Evolutionary conservation across 192 early-diverging fungal species (phyloP).

Genomic region (Jimgerdemannia lactiflua): DNA sequence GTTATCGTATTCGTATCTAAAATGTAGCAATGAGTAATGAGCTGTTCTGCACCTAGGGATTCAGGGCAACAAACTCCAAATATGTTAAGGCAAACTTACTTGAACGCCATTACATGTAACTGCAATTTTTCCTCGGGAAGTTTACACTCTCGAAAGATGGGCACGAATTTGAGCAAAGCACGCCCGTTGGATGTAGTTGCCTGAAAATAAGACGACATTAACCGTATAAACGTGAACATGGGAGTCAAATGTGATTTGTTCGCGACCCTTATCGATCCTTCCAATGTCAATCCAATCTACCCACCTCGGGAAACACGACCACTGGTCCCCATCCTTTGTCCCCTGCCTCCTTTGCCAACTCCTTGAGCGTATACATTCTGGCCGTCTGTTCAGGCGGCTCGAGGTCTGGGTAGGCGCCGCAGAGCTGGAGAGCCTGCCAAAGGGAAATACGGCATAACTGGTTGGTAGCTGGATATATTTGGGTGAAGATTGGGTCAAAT

Average conservation of each 20-base stretch:
- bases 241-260: not conserved
- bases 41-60: constrained; percentile 20
- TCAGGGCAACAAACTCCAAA: too few species aligned
- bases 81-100: constrained; percentile 40
- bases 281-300: too few species aligned
- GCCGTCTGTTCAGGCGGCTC: constrained; percentile 25
- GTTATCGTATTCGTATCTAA: constrained; percentile 58
- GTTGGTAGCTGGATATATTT: constrained; percentile 43
- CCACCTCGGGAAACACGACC: constrained; percentile 68
- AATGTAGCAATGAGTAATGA: constrained; percentile 26
- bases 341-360: constrained; percentile 36
- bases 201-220: too few species aligned
- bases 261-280: too few species aligned
- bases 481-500: constrained; percentile 61
- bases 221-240: not conserved
- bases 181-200: constrained; percentile 86
- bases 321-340: constrained; percentile 49
- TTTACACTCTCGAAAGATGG: constrained; percentile 63
- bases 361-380: constrained; percentile 36
- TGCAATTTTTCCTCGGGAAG: constrained; percentile 51
- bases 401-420: constrained; percentile 46
- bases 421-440: constrained; percentile 50
- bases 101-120: constrained; percentile 63
- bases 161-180: constrained; percentile 73
- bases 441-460: constrained; percentile 48